Evolutionary conservation across 192 early-diverging fungal genomes (phyloP).

Genomic region (Podila verticillata): DNA sequence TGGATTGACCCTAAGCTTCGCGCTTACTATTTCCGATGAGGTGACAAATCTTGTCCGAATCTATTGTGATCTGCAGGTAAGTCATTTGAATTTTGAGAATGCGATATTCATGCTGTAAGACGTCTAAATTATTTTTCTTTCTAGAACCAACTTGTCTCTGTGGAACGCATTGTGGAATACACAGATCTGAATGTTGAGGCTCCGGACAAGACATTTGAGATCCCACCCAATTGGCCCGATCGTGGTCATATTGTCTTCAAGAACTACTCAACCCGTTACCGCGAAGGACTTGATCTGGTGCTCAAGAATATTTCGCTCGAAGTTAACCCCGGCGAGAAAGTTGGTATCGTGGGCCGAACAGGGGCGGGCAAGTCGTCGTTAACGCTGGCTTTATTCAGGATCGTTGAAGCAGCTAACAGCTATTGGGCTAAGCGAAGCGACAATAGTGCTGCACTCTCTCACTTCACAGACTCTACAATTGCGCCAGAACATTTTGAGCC

Average conservation of each 20-base stretch:
- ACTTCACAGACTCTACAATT: too few species aligned
- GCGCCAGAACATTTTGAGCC: too few species aligned
- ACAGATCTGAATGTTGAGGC: slow-evolving; percentile 49
- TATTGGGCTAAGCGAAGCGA: slow-evolving; percentile 59
- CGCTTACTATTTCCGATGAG: slow-evolving; percentile 76
- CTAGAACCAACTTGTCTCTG: slow-evolving; percentile 33
- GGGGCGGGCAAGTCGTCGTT: slow-evolving; percentile 64
- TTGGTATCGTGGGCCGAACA: slow-evolving; percentile 89
- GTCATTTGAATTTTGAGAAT: not conserved
- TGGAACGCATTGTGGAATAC: slow-evolving; percentile 49
- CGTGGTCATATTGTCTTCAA: slow-evolving; percentile 75
- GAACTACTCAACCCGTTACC: slow-evolving; percentile 81
- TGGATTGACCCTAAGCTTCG: slow-evolving; percentile 63
- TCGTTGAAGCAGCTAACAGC: slow-evolving; percentile 57
- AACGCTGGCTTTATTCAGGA: slow-evolving; percentile 58
- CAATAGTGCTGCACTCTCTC: slow-evolving; percentile 21
- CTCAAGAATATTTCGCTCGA: slow-evolving; percentile 75
- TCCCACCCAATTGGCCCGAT: slow-evolving; percentile 68
- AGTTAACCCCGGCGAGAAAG: slow-evolving; percentile 71
- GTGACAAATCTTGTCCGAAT: slow-evolving; percentile 77
- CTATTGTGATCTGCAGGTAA: slow-evolving; percentile 75
- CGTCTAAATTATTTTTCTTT: not conserved
- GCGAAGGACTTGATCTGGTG: slow-evolving; percentile 72
- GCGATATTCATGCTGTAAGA: too few species aligned
- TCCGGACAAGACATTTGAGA: slow-evolving; percentile 9